phyloP scores from a whole-genome alignment of 148 eudicot genomes.

The Diospyros lotus region DNA sequence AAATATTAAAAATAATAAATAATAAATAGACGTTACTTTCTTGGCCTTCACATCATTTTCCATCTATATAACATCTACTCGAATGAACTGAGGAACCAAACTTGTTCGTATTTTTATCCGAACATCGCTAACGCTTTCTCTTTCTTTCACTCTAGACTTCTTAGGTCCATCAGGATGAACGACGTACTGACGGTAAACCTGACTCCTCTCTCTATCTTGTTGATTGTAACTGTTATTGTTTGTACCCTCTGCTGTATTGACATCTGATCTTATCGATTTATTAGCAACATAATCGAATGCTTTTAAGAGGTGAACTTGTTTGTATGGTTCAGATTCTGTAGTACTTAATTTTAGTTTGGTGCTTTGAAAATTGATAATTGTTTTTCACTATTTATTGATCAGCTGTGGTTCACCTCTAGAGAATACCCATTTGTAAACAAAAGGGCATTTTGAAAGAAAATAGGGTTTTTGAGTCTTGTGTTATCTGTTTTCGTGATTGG shows the following conservation, averaged over 20 bases:
- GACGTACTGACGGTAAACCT: conserved; percentile 31
- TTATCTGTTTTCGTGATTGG: not conserved
- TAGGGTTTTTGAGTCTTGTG: not conserved
- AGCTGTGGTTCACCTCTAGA: not conserved
- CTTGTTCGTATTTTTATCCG: not conserved
- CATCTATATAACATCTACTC: no score
- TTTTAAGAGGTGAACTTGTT: not conserved
- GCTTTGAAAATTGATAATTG: not conserved
- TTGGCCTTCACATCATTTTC: no score
- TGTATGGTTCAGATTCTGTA: not conserved
- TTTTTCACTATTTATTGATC: not conserved
- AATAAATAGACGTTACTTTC: no score
- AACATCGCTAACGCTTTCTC: not conserved
- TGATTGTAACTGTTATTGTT: not conserved
- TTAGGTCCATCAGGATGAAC: conserved; percentile 29
- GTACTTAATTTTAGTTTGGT: conserved; percentile 3
- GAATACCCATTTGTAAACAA: not conserved
- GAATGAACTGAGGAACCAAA: not conserved
- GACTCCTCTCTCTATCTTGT: not conserved
- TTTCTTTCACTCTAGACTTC: conserved; percentile 3
- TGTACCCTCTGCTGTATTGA: not conserved
- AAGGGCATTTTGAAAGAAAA: not conserved
- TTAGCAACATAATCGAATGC: no score
- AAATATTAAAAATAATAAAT: no score
- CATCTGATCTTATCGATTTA: not conserved